Evolutionary conservation across 768 basidiomycete species (phyloP), one percentile per base, ranked within the genome.

Genomic region (Russula abietina): DNA sequence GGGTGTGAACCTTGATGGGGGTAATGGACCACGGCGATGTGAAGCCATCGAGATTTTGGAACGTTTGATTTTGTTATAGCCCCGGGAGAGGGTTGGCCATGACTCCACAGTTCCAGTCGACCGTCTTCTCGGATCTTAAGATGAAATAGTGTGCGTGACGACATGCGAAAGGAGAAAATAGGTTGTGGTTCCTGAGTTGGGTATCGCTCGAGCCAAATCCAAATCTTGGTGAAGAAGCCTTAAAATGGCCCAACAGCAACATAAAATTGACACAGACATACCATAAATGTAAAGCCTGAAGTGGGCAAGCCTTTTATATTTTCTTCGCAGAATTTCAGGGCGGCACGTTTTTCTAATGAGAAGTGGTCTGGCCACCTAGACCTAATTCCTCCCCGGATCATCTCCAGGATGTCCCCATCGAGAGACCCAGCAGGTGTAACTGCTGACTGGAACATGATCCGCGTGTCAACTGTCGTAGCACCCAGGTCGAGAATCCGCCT

Each of bases 321-420:
- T n/a, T 77, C 75, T 50, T 84, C 80, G 1, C 74, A 72, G 36
- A 86, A 70, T 4, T 77, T 74, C 7, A 91, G 66, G 10, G 81
- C 74, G 3, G 87, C 81, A 6, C 75, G 71, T 2, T 80, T 79
- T 70, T 85, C 84, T 68, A 92, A 74, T 3, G 84, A 88, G 63
- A 93, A 81, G 70, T 93, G 91, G 60, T 85, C 82, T 0, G 88
- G 83, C 91, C 91, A 93, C 38, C 84, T 80, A 43, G 84, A 84
- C 71, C 83, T 87, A 79, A 89, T 85, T 3, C 83, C 84, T 51
- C 81, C 79, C 8, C 87, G 82, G 57, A 93, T 78, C 30, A 91
- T 73, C 49, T 90, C 89, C 50, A 92, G 71, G 39, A 89, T 78
- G 52, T 89, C 88, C 7, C 74, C 70, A 64, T 91, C 83, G 28